A percentile compares a stretch with the other conserved stretches of the same genome.
Evolutionary conservation across 2,329 filamentous ascomycete genomes (phyloP).

Genomic region (Chaetomium globosum): DNA sequence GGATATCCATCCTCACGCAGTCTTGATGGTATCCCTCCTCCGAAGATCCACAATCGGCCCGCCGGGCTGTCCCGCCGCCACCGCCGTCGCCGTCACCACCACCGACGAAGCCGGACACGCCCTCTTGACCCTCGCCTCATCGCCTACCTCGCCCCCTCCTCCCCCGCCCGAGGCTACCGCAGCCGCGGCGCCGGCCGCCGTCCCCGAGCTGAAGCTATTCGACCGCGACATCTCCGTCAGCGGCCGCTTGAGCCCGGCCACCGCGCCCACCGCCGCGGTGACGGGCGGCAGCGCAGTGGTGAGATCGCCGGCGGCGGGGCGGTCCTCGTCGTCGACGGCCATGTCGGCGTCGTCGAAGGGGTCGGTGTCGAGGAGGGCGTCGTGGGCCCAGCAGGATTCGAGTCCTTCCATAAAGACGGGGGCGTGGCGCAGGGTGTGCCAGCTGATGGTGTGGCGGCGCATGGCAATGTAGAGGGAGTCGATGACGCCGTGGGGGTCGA

Average conservation of each 20-base stretch:
- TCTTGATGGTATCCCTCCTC: slow-evolving; percentile 45
- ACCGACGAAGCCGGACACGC: slow-evolving; percentile 35
- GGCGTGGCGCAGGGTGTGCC: slow-evolving; percentile 54
- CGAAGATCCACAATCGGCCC: slow-evolving; percentile 36
- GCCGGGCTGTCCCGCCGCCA: slow-evolving; percentile 5
- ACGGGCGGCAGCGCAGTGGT: slow-evolving; percentile 26
- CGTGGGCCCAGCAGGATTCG: slow-evolving; percentile 58
- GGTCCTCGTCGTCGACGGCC: slow-evolving; percentile 42
- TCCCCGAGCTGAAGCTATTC: slow-evolving; percentile 45
- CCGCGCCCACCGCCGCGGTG: slow-evolving; percentile 28
- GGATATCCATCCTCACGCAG: slow-evolving; percentile 31
- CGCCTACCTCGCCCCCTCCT: slow-evolving; percentile 3
- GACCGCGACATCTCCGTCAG: slow-evolving; percentile 57
- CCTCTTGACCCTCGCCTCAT: slow-evolving; percentile 41
- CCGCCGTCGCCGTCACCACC: not conserved
- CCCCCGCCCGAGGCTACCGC: slow-evolving; percentile 36
- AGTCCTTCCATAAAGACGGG: slow-evolving; percentile 56
- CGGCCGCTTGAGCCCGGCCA: slow-evolving; percentile 52
- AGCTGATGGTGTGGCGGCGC: slow-evolving; percentile 57
- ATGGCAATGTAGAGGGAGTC: slow-evolving; percentile 64
- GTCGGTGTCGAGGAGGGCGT: slow-evolving; percentile 53
- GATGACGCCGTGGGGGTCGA: slow-evolving; percentile 56
- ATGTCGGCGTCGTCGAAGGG: slow-evolving; percentile 44
- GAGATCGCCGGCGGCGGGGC: slow-evolving; percentile 54
- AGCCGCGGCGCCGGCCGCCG: slow-evolving; percentile 34